Base-by-base conservation (phyloP, 106 monocot genomes). In the Dendrobium chrysotoxum region DNA sequence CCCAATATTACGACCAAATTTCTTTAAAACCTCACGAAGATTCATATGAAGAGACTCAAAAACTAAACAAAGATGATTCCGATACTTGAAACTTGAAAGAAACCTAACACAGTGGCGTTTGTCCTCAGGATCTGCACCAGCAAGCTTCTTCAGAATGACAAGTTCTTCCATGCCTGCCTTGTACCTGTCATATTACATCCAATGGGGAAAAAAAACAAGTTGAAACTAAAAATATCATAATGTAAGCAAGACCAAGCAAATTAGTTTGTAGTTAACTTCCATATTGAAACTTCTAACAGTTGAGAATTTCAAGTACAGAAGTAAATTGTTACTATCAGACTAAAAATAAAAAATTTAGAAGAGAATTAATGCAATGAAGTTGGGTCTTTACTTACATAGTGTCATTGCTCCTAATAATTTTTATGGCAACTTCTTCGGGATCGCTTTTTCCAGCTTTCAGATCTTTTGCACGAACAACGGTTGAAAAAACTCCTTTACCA, bases 1-100 rank as follows among this genome's bases (percentile, higher is more conserved):
- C 44, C 98, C 98, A 92, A 98, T 95, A 86, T 98, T 98, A 85
- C 98, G 95, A 92, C 98, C 95, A 94, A 98, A 98, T 87, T 95
- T 98, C 88, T 98, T 98, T 85, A 98, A 80, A 86, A 98, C 98
- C 87, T 98, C 98, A 85, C 98, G 98, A 77, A 98, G 98, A 91
- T 98, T 98, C 98, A 98, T 98, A 94, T 95, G 92, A 90, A 98
- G 98, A 89, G 98, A 98, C 87, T 98, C 98, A 95, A 98, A 98
- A 88, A 98, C 98, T 89, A 98, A 92, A 84, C 98, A 98, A 91
- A 98, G 98, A 98, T 98, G 98, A 85, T 93, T 95, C 83, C 98
- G 83, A 86, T 95, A 98, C 94, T 92, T 98, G 89, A 98, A 98
- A 92, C 88, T 95, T 78, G 98, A 98, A 82, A 95, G 80, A 90